Evolutionary conservation across 345 rosid species (phyloP), one percentile per base, ranked within the genome.

Genomic region (Durio zibethinus): DNA sequence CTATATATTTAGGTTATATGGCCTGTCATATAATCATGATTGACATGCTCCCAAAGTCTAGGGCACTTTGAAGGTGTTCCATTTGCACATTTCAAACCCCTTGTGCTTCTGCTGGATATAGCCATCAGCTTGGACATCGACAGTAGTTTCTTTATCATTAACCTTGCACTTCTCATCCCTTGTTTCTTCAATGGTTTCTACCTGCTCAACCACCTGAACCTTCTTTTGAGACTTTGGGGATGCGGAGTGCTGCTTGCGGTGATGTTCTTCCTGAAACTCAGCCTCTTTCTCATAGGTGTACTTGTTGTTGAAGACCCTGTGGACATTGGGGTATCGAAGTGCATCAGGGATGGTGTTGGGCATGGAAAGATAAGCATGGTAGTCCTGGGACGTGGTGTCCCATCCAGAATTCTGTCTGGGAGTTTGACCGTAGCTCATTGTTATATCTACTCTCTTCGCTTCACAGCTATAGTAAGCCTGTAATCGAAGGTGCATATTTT

Each of bases 261-360:
- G 59, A 7, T 29, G 33, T n/a, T 54, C 72, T 6, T 60, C 35
- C 1, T 14, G 31, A 1, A 29, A 2, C 16, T 66, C 82, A 11
- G 16, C 2, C 4, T 82, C 83, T 69, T 79, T 84, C 36, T 72
- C 76, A 16, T 2, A 0, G 7, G 20, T 20, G 25, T 31, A 74
- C n/a, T 31, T 80, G 20, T 78, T 84, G 73, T 86, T 83, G 84
- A 89, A 84, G 72, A 35, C 80, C 59, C 60, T 76, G 83, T 78
- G 80, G 25, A 84, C 84, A 23, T 8, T 83, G 0, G 91, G 91
- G 84, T 88, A 88, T 12, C 78, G 86, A 29, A 90, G 83, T 14
- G 67, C 75, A 61, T 78, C 87, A 6, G 75, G 67, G 27, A 82
- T 72, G 25, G 79, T 29, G 47, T 78, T 86, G 9, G 89, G 78